Conservation (phyloP, 2,329 filamentous ascomycete genomes). For the Sphaerulina musiva region DNA sequence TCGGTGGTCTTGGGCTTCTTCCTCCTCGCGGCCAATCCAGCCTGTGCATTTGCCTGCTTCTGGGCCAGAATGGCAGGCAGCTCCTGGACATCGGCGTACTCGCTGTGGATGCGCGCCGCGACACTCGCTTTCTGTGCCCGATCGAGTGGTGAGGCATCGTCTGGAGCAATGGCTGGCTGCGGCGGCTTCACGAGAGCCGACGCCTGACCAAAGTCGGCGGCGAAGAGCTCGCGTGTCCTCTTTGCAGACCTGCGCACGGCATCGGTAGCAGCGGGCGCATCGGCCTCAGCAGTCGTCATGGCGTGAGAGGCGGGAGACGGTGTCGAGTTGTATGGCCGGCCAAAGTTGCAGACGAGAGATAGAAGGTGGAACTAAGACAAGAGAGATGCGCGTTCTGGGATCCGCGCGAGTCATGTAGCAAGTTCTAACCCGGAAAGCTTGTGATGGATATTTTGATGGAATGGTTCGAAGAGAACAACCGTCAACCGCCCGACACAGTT, state of each 20-base stretch:
- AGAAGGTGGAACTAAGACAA: not conserved
- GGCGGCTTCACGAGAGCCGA: conserved; percentile 38
- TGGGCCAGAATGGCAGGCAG: conserved; percentile 72
- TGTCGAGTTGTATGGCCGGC: not conserved
- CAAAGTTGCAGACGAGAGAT: not conserved
- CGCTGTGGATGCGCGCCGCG: conserved; percentile 56
- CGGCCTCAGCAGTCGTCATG: conserved; percentile 17
- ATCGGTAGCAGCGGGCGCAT: conserved; percentile 26
- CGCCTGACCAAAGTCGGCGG: conserved; percentile 45
- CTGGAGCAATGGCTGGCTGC: conserved; percentile 40
- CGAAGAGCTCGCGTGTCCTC: conserved; percentile 50
- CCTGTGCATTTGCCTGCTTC: conserved; percentile 62
- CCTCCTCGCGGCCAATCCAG: conserved; percentile 53
- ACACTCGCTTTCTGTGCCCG: conserved; percentile 45
- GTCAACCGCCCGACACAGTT: not conserved
- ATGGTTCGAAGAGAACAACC: too few species aligned
- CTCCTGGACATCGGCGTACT: conserved; percentile 72
- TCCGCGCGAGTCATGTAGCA: not conserved
- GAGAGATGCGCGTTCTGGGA: not conserved
- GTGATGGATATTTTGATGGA: not conserved
- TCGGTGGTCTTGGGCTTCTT: conserved; percentile 55
- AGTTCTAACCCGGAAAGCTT: not conserved
- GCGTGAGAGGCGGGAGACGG: not conserved
- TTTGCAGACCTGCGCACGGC: conserved; percentile 45
- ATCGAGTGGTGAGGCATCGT: conserved; percentile 41